Percentiles rank a stretch among this genome's conserved stretches.
These are phyloP conservation scores for Fraxinus baroniana DNA, from an alignment of 305 asterid species.

Conservation along the genomic window DNA sequence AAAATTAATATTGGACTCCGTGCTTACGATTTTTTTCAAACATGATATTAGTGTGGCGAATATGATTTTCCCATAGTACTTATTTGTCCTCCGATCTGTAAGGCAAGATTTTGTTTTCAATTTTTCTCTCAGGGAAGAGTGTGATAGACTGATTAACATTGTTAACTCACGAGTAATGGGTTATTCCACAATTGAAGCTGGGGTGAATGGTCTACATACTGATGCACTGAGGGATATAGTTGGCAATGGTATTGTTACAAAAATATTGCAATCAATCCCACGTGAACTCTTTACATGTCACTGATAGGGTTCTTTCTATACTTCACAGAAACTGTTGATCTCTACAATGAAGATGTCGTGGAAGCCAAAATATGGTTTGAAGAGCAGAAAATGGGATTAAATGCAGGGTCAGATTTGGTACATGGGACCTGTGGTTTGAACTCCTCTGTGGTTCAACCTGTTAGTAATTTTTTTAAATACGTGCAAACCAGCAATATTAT, in stretches of 20 bases:
- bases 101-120: slow-evolving; percentile 12
- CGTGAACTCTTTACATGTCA: background rate
- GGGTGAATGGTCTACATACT: slow-evolving; percentile 30
- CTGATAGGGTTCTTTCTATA: slow-evolving; percentile 17
- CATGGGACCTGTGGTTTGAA: slow-evolving; percentile 30
- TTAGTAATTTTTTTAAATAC: slow-evolving; percentile 25
- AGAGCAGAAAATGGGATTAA: slow-evolving; percentile 51
- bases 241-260: slow-evolving; percentile 37
- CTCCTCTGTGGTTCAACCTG: slow-evolving; percentile 33
- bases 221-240: slow-evolving; percentile 28
- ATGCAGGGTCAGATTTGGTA: slow-evolving; percentile 42
- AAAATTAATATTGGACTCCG: background rate
- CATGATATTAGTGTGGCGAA: background rate
- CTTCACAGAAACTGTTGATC: slow-evolving; percentile 46
- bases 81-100: background rate
- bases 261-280: slow-evolving; percentile 2
- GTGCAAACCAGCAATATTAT: slow-evolving; percentile 1
- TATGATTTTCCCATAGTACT: slow-evolving; percentile 14
- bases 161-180: slow-evolving; percentile 62
- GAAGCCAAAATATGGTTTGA: slow-evolving; percentile 74
- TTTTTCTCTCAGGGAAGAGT: slow-evolving; percentile 59
- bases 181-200: slow-evolving; percentile 34
- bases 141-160: slow-evolving; percentile 51
- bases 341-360: slow-evolving; percentile 46
- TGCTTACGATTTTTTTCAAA: background rate